Evolutionary conservation across 257 asterid genomes (phyloP).

Genomic region (Eustoma russellianum): DNA sequence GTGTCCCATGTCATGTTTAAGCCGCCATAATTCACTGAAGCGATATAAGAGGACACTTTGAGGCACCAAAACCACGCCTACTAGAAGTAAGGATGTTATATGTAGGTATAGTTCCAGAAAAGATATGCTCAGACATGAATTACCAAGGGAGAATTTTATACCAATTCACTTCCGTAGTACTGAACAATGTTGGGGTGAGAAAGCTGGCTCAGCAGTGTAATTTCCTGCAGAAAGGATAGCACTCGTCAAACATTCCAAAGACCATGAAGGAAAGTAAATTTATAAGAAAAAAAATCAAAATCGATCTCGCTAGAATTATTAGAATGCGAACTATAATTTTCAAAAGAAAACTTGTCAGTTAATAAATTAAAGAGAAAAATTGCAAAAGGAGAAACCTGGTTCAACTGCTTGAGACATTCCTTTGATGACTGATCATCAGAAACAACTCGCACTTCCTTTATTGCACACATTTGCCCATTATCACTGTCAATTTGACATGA

Average conservation of each 20-base stretch:
- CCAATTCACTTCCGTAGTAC: slow-evolving; percentile 90
- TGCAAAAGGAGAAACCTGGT: slow-evolving; percentile 56
- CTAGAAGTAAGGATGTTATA: not conserved
- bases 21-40: too few species aligned
- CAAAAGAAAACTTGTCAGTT: too few species aligned
- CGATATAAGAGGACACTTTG: too few species aligned
- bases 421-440: slow-evolving; percentile 84
- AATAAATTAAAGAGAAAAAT: too few species aligned
- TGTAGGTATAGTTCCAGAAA: not conserved
- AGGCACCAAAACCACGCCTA: too few species aligned
- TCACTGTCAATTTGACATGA: slow-evolving; percentile 41
- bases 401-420: slow-evolving; percentile 89
- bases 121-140: too few species aligned
- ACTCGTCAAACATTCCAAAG: slow-evolving; percentile 14
- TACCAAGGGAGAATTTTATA: slow-evolving; percentile 20
- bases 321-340: too few species aligned
- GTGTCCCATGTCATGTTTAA: too few species aligned
- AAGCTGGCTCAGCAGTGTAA: slow-evolving; percentile 72
- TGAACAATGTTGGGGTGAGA: slow-evolving; percentile 82
- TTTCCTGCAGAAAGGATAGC: slow-evolving; percentile 74
- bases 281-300: too few species aligned
- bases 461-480: slow-evolving; percentile 94
- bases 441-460: slow-evolving; percentile 75
- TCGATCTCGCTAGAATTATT: too few species aligned
- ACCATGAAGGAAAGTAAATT: slow-evolving; percentile 1